phyloP scores from a whole-genome alignment of 495 filamentous ascomycete genomes.

The Xylaria longipes region DNA sequence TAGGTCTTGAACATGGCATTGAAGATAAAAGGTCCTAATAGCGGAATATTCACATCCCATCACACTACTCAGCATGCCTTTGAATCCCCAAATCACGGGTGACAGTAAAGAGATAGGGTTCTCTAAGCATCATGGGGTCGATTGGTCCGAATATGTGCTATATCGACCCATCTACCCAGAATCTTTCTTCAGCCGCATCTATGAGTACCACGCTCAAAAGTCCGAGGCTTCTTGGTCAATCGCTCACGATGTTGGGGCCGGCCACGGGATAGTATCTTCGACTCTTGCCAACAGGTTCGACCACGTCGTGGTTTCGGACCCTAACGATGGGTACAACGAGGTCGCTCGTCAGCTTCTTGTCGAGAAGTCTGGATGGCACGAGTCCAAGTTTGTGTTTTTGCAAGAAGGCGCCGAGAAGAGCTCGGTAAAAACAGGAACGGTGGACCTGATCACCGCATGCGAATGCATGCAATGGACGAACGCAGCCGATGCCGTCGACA shows the following conservation, averaged over 20 bases:
- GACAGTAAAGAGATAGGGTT: neutral
- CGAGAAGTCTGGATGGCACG: constrained; percentile 23
- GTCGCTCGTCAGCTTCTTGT: constrained; percentile 32
- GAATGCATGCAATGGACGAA: constrained; percentile 38
- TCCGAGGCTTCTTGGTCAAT: neutral
- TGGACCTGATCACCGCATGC: constrained; percentile 36
- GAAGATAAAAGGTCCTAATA: neutral
- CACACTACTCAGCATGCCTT: neutral
- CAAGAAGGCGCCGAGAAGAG: constrained; percentile 36
- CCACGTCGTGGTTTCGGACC: constrained; percentile 36
- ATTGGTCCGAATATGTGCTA: neutral
- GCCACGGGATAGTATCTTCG: constrained; percentile 36
- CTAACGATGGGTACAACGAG: constrained; percentile 36
- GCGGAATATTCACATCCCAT: neutral
- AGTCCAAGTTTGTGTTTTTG: constrained; percentile 35
- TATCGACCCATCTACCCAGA: neutral
- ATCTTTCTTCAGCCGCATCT: constrained; percentile 13
- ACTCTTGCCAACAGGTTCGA: constrained; percentile 33
- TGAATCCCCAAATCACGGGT: neutral
- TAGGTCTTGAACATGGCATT: neutral
- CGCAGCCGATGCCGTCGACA: constrained; percentile 25
- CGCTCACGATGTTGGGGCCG: constrained; percentile 33
- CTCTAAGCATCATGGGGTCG: neutral
- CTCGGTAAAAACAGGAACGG: constrained; percentile 30
- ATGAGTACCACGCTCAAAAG: constrained; percentile 1